Evolutionary conservation across 192 early-diverging fungal species (phyloP).

Genomic region (Backusella tuberculispora): DNA sequence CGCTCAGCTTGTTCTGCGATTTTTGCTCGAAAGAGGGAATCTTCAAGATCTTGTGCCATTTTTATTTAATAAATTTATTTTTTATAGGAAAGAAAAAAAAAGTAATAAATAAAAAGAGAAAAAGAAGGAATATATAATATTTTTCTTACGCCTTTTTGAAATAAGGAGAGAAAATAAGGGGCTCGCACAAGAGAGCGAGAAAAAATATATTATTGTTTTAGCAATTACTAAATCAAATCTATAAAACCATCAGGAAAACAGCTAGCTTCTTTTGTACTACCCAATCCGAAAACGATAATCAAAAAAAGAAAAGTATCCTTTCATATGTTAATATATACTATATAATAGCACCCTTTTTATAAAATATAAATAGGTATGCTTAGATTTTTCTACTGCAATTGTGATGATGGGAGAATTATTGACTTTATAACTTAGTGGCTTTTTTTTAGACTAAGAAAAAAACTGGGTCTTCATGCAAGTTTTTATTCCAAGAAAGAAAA

Average conservation of each 20-base stretch:
- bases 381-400: not conserved
- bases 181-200: not conserved
- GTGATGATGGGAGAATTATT: not conserved
- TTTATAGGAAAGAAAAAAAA: not conserved
- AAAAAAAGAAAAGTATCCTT: too few species aligned
- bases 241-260: too few species aligned
- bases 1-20: constrained; percentile 98
- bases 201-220: too few species aligned
- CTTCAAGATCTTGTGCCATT: not conserved
- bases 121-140: not conserved
- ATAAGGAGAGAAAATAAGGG: constrained; percentile 7
- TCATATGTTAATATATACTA: too few species aligned
- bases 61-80: not conserved
- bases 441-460: not conserved
- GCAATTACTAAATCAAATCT: too few species aligned
- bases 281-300: too few species aligned
- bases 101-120: not conserved
- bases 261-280: too few species aligned
- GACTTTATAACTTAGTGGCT: not conserved
- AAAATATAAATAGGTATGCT: too few species aligned
- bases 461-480: not conserved
- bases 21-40: constrained; percentile 64
- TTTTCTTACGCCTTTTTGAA: not conserved
- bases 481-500: constrained; percentile 1
- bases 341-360: too few species aligned